Conservation (phyloP, 139 green algal genomes). For the Chlorella sp. region DNA sequence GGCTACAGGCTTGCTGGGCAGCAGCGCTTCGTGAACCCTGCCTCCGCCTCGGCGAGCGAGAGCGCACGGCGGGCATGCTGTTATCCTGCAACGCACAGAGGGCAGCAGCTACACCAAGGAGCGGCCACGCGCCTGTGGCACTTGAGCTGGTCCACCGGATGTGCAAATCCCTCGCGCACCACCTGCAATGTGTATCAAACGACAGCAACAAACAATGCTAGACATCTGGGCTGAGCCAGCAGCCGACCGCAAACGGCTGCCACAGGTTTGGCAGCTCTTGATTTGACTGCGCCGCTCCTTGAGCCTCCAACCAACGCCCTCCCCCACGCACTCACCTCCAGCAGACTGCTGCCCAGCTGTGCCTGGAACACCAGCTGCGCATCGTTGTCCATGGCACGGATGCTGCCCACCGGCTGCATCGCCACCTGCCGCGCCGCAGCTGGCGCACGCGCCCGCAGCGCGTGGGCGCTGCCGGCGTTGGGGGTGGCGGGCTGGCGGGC, state of each 20-base stretch:
- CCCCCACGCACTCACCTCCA: not conserved
- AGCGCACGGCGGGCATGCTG: too few species aligned
- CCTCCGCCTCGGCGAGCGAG: too few species aligned
- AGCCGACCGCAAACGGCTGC: too few species aligned
- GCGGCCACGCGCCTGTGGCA: not conserved
- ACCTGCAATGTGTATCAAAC: not conserved
- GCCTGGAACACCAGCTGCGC: conserved; percentile 30
- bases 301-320: too few species aligned
- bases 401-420: not conserved
- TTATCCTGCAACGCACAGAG: too few species aligned
- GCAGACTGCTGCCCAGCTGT: not conserved
- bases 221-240: too few species aligned
- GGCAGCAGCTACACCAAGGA: too few species aligned
- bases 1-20: too few species aligned
- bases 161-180: not conserved
- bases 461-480: not conserved
- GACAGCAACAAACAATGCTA: not conserved
- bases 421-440: not conserved
- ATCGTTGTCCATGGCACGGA: not conserved
- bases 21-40: too few species aligned
- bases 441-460: not conserved
- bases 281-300: too few species aligned
- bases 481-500: not conserved
- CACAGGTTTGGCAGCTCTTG: too few species aligned
- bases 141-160: not conserved